Evolutionary conservation across 129 eudicot genomes (phyloP).

Genomic region (Tagetes patula): DNA sequence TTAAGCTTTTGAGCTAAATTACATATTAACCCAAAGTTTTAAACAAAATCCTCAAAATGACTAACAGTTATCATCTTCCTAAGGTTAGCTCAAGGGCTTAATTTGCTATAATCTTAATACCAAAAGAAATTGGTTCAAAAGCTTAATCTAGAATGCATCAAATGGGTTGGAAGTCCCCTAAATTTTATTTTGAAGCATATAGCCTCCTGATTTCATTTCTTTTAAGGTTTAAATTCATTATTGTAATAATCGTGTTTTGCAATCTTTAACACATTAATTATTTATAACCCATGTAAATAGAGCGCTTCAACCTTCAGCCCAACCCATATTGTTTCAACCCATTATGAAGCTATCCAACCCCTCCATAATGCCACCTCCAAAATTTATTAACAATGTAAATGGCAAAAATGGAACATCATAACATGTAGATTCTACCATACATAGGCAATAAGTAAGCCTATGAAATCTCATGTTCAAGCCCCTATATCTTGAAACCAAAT

Average conservation of each 20-base stretch:
- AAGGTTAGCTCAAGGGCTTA: neutral
- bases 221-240: neutral
- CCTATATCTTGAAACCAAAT: slow-evolving; percentile 29
- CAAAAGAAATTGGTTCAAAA: neutral
- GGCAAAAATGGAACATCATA: neutral
- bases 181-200: neutral
- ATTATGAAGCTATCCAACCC: neutral
- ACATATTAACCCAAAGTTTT: neutral
- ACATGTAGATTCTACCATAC: slow-evolving; percentile 13
- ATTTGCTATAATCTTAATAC: neutral
- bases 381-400: neutral
- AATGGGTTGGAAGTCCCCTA: neutral
- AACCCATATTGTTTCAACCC: neutral
- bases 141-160: neutral
- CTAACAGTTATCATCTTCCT: neutral
- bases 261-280: neutral
- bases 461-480: slow-evolving; percentile 31
- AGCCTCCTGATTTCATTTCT: slow-evolving; percentile 1
- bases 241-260: neutral
- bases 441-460: slow-evolving; percentile 14
- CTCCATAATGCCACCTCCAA: slow-evolving; percentile 8
- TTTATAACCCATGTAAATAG: neutral
- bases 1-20: neutral
- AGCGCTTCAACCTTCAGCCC: neutral
- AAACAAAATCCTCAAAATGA: neutral